phyloP scores from a whole-genome alignment of 768 basidiomycete species.

The Podaxis pistillaris region DNA sequence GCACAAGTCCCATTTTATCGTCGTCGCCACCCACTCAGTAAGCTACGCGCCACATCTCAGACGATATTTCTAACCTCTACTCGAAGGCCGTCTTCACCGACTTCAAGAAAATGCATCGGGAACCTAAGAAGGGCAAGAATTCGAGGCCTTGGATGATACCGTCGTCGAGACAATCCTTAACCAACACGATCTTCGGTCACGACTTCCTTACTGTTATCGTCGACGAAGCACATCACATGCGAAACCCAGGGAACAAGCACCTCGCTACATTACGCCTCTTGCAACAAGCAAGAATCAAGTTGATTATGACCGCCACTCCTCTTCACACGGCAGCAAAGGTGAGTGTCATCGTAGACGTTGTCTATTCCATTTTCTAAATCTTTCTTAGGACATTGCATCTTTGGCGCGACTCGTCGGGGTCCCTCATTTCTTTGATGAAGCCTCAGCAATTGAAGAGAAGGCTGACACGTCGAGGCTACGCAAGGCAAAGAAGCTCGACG shows the following conservation, averaged over 20 bases:
- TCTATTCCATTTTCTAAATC: background rate
- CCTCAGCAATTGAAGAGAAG: constrained; percentile 22
- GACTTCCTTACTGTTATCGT: background rate
- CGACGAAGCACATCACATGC: constrained; percentile 8
- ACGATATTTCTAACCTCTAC: background rate
- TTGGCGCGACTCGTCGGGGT: constrained; percentile 28
- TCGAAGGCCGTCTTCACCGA: constrained; percentile 21
- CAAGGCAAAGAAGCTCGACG: constrained; percentile 11
- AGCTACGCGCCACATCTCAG: background rate
- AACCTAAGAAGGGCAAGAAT: background rate
- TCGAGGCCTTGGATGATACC: constrained; percentile 4
- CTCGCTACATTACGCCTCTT: background rate
- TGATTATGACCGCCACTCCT: constrained; percentile 29
- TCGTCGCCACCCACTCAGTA: constrained; percentile 26
- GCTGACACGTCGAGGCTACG: constrained; percentile 16
- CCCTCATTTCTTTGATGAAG: constrained; percentile 21
- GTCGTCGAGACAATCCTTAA: background rate
- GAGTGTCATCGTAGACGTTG: background rate
- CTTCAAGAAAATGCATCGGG: background rate
- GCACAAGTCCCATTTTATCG: constrained; percentile 14
- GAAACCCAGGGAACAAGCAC: background rate
- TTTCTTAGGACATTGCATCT: background rate
- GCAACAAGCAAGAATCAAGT: background rate
- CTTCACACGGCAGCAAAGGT: constrained; percentile 26
- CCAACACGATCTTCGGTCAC: constrained; percentile 15